Percentiles rank a stretch among this genome's conserved stretches.
These are phyloP conservation scores for Trichocladium uniseriatum DNA, from an alignment of 495 filamentous ascomycete genomes.

Conservation along the genomic window DNA sequence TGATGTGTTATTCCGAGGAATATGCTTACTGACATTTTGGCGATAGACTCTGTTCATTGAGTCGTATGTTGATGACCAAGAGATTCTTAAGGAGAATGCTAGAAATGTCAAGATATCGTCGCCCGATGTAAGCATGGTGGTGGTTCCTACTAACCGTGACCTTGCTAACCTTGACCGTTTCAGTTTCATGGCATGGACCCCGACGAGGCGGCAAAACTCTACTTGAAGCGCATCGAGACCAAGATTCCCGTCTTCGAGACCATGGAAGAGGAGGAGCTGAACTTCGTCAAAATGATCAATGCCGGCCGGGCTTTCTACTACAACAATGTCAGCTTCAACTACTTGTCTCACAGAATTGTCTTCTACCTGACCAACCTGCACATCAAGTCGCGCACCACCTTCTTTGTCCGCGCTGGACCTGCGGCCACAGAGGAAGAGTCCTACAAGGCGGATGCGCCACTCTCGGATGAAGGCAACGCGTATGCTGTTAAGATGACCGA, in stretches of 20 bases:
- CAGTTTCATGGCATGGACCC: constrained; percentile 80
- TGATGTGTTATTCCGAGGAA: background rate
- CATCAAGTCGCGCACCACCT: constrained; percentile 86
- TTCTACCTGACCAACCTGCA: constrained; percentile 97
- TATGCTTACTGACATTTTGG: constrained; percentile 2
- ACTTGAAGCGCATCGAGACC: constrained; percentile 76
- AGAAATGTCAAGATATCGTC: constrained; percentile 95
- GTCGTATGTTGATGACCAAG: constrained; percentile 84
- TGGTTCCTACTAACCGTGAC: background rate
- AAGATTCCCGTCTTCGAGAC: constrained; percentile 95
- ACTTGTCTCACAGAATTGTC: constrained; percentile 90
- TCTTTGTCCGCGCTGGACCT: constrained; percentile 74
- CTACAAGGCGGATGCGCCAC: constrained; percentile 78
- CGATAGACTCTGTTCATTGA: constrained; percentile 87
- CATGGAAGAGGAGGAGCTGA: constrained; percentile 87
- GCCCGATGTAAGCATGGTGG: constrained; percentile 59
- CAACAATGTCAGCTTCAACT: constrained; percentile 93
- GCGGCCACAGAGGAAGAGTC: constrained; percentile 69
- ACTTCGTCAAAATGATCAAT: constrained; percentile 99
- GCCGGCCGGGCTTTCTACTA: constrained; percentile 85
- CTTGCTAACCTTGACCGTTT: constrained; percentile 24
- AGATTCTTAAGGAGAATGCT: constrained; percentile 94
- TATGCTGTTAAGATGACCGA: constrained; percentile 87
- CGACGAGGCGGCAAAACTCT: constrained; percentile 84
- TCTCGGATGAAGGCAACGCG: constrained; percentile 71